Conservation (phyloP, 352 stramenopile genomes). For the Phytophthora cactorum region DNA sequence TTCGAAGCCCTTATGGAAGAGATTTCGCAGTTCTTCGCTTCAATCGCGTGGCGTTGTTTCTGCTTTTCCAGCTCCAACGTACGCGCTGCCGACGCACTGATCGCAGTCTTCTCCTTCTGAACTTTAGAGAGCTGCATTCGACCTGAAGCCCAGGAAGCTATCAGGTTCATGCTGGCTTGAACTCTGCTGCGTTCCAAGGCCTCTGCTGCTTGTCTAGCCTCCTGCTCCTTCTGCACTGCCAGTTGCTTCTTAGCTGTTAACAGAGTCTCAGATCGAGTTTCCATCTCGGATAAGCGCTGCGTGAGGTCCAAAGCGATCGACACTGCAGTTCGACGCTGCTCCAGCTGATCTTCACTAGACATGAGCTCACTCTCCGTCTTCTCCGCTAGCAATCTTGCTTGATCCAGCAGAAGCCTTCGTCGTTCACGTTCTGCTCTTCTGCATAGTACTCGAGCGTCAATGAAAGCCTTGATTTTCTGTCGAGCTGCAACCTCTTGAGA, state of each 20-base stretch:
- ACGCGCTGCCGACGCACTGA: conserved; percentile 15
- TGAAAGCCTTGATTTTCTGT: conserved; percentile 48
- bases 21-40: conserved; percentile 30
- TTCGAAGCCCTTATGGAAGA: conserved; percentile 33
- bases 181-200: conserved; percentile 18
- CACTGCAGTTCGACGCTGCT: conserved; percentile 23
- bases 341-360: conserved; percentile 41
- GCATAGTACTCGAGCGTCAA: conserved; percentile 27
- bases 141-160: conserved; percentile 46
- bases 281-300: conserved; percentile 27
- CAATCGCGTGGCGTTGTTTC: conserved; percentile 22
- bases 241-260: conserved; percentile 25
- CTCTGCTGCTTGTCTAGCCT: conserved; percentile 21
- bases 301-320: conserved; percentile 20
- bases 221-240: conserved; percentile 27
- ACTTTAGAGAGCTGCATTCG: conserved; percentile 36
- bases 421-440: conserved; percentile 23
- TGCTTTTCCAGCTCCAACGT: conserved; percentile 32
- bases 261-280: conserved; percentile 28
- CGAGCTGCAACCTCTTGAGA: conserved; percentile 28
- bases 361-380: conserved; percentile 48
- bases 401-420: conserved; percentile 12
- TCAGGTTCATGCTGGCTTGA: conserved; percentile 36
- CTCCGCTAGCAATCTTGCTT: conserved; percentile 33
- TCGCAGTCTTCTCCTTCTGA: conserved; percentile 29